phyloP scores from a whole-genome alignment of 2,329 filamentous ascomycete species.

The Aspergillus versicolor region DNA sequence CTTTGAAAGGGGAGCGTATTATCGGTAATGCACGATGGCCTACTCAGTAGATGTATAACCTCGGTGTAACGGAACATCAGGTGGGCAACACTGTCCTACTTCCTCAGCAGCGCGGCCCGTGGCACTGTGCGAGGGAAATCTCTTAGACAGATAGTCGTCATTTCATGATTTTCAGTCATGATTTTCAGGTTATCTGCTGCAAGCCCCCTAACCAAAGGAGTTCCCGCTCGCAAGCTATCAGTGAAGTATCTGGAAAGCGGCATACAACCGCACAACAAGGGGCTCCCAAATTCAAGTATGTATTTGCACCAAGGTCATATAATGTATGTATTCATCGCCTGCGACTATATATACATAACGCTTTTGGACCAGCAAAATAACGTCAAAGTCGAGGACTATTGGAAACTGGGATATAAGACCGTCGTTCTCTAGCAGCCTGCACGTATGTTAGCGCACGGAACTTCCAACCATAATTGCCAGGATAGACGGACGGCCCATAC shows the following conservation, averaged over 20 bases:
- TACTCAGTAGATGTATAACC: neutral
- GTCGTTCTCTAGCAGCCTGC: conserved; percentile 49
- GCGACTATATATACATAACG: conserved; percentile 9
- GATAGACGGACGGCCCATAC: conserved; percentile 28
- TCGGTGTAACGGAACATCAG: neutral
- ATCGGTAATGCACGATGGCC: neutral
- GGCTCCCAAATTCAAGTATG: neutral
- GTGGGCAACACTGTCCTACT: neutral
- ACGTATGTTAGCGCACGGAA: neutral
- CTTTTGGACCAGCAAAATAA: neutral
- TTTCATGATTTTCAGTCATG: neutral
- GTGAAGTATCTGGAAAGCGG: neutral
- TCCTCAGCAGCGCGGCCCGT: too few relatives aligned
- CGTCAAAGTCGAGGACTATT: conserved; percentile 23
- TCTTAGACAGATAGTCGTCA: neutral
- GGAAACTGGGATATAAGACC: conserved; percentile 53
- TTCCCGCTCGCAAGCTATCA: neutral
- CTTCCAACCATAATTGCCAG: neutral
- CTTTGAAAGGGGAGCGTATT: neutral
- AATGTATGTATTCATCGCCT: conserved; percentile 4
- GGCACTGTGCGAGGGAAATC: neutral
- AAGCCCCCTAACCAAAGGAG: neutral
- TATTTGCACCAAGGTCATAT: neutral
- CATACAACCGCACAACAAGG: neutral
- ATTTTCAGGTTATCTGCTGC: neutral